Percentiles rank a stretch among this genome's conserved stretches.
Evolutionary conservation across 495 filamentous ascomycete species (phyloP).

Genomic region (Glonium stellatum): DNA sequence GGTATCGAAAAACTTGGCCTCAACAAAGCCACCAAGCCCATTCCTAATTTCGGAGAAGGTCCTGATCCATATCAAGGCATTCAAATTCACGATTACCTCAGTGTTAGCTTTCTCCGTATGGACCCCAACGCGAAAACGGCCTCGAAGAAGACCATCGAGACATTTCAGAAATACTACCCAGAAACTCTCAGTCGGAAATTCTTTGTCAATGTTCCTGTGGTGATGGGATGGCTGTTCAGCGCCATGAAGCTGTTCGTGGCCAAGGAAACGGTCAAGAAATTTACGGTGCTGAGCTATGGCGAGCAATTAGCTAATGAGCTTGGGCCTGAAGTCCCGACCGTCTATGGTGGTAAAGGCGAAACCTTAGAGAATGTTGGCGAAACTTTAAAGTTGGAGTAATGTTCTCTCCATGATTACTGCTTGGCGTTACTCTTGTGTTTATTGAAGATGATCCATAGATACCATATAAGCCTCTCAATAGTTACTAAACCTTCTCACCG

Average conservation of each 20-base stretch:
- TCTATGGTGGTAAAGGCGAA: slow-evolving; percentile 63
- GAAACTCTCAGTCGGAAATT: slow-evolving; percentile 84
- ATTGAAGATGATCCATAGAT: not conserved
- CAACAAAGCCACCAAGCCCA: slow-evolving; percentile 55
- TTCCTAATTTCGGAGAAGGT: slow-evolving; percentile 57
- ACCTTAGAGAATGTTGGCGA: slow-evolving; percentile 27
- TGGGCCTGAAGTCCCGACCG: slow-evolving; percentile 50
- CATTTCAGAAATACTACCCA: slow-evolving; percentile 73
- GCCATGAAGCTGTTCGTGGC: slow-evolving; percentile 74
- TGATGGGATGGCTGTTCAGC: slow-evolving; percentile 82
- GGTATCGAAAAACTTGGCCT: slow-evolving; percentile 64
- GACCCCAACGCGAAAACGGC: slow-evolving; percentile 62
- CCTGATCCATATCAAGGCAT: slow-evolving; percentile 78
- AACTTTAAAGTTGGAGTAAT: slow-evolving; percentile 18
- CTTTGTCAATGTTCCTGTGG: slow-evolving; percentile 81
- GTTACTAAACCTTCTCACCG: too few species aligned
- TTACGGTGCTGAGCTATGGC: slow-evolving; percentile 73
- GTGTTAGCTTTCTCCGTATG: slow-evolving; percentile 70
- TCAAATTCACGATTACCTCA: slow-evolving; percentile 86
- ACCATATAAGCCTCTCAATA: too few species aligned
- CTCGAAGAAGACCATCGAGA: slow-evolving; percentile 67
- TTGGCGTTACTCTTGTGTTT: too few species aligned
- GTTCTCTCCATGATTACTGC: too few species aligned
- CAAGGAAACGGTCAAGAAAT: slow-evolving; percentile 75
- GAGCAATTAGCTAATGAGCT: slow-evolving; percentile 59